Base-by-base conservation (phyloP, 805 yeast genomes). In the Starmerella kuoi region DNA sequence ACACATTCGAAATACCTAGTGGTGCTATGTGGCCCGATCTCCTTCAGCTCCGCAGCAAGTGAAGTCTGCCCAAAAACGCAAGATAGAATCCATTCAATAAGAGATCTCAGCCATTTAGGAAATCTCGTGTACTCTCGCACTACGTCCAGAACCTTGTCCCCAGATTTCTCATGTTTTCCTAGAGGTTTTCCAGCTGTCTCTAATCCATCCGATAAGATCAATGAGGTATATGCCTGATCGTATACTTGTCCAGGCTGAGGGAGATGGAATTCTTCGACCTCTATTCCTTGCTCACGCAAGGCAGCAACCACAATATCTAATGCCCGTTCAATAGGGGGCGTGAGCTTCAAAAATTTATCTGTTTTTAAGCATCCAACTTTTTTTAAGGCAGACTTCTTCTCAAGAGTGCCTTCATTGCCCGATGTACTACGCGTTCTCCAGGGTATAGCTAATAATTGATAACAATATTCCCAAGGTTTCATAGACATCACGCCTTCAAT, bases 171-270 rank as follows among this genome's bases (percentile, higher is more conserved):
- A 32, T 60, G 60, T 31, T 49, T 46, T 21, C 36, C 31, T 37
- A 55, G 53, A 11, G 53, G 56, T 4, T 56, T 49, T 11, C 55
- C 49, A 8, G 57, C 60, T 22, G 58, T 51, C 21, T 52, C 48
- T 28, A 59, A 61, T 12, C 60, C 65, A 45, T 64, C 68, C 6
- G 61, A 57, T 18, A 48, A 37, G 23, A 61, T 53, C 39, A 64
- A 45, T 41, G 60, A 63, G 35, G 67, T 54, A 46, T 68, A 80
- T 35, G 27, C 35, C 26, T 77, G 68, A 5, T 79, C 77, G 46
- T 69, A 70, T 23, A 79, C 79, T 51, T 72, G 68, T 38, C 72
- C 58, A 2, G 74, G 73, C 42, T 66, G 69, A 30, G 80, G 73
- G 7, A 69, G 62, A 5, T 52, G 56, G 61, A 69, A 69, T 19